Conservation (phyloP, 345 rosid genomes). For the Turnera subulata region DNA sequence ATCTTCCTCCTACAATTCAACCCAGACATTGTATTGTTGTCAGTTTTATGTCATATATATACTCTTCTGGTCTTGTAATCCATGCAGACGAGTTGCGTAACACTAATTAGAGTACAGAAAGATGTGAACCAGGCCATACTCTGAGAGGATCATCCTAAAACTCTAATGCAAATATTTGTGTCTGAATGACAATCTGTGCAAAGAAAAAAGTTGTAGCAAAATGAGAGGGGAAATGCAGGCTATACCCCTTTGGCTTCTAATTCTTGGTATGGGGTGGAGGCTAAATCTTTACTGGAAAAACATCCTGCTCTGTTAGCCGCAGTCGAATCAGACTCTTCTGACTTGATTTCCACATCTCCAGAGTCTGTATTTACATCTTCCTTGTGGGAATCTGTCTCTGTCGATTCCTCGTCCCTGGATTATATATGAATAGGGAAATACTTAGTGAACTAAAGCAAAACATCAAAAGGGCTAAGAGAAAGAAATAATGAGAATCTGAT, state of each 20-base stretch:
- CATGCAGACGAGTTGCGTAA: no score
- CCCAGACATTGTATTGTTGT: constrained; percentile 22
- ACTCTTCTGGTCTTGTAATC: no score
- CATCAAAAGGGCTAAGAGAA: not conserved
- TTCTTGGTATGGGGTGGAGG: constrained; percentile 17
- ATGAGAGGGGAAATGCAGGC: not conserved
- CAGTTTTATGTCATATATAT: no score
- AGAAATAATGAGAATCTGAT: not conserved
- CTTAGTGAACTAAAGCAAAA: not conserved
- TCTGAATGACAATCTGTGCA: no score
- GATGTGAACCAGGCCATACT: no score
- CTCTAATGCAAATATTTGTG: no score
- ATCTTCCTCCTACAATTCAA: constrained; percentile 25
- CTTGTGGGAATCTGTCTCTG: constrained; percentile 16
- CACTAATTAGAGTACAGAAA: no score
- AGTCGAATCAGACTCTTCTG: constrained; percentile 26
- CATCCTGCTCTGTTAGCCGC: constrained; percentile 14
- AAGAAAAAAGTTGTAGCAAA: not conserved
- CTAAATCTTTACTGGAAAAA: constrained; percentile 24
- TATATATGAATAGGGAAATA: not conserved
- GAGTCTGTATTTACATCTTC: constrained; percentile 19
- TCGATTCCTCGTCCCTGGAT: constrained; percentile 35
- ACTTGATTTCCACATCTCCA: constrained; percentile 24
- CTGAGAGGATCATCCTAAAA: no score
- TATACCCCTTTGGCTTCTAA: constrained; percentile 18